phyloP scores from a whole-genome alignment of 2,329 filamentous ascomycete genomes.

The Colletotrichum siamense region DNA sequence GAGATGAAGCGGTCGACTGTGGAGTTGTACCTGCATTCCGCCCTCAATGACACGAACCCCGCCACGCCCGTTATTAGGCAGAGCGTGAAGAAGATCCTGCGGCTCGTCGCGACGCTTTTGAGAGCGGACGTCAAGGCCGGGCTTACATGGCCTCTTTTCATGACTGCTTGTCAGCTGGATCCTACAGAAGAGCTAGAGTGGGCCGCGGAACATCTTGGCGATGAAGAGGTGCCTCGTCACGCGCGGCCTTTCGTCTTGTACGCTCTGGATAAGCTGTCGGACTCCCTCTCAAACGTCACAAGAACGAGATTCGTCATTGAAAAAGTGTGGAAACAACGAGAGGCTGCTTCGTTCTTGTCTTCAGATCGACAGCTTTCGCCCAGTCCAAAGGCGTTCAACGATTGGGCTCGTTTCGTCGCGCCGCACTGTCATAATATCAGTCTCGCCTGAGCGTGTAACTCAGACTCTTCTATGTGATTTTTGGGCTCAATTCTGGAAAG shows the following conservation, averaged over 20 bases:
- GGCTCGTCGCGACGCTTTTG: conserved; percentile 36
- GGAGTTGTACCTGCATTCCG: conserved; percentile 45
- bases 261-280: conserved; percentile 39
- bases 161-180: conserved; percentile 46
- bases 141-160: conserved; percentile 46
- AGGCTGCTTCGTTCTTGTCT: conserved; percentile 23
- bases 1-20: conserved; percentile 47
- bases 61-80: conserved; percentile 30
- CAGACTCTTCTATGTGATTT: not conserved
- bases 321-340: conserved; percentile 47
- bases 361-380: conserved; percentile 15
- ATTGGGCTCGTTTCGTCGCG: conserved; percentile 47
- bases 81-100: conserved; percentile 37
- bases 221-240: conserved; percentile 23
- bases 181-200: conserved; percentile 38
- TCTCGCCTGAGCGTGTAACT: conserved; percentile 32
- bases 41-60: conserved; percentile 43
- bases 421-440: conserved; percentile 46
- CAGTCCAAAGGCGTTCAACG: conserved; percentile 32
- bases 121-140: conserved; percentile 35
- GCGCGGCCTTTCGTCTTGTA: conserved; percentile 43
- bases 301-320: conserved; percentile 47
- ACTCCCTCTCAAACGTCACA: conserved; percentile 44
- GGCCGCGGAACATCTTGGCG: conserved; percentile 19
- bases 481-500: not conserved